A percentile compares a stretch with the other conserved stretches of the same genome.
These are phyloP conservation scores for Rhizopogon vesiculosus DNA, from an alignment of 768 basidiomycete species.

Conservation along the genomic window DNA sequence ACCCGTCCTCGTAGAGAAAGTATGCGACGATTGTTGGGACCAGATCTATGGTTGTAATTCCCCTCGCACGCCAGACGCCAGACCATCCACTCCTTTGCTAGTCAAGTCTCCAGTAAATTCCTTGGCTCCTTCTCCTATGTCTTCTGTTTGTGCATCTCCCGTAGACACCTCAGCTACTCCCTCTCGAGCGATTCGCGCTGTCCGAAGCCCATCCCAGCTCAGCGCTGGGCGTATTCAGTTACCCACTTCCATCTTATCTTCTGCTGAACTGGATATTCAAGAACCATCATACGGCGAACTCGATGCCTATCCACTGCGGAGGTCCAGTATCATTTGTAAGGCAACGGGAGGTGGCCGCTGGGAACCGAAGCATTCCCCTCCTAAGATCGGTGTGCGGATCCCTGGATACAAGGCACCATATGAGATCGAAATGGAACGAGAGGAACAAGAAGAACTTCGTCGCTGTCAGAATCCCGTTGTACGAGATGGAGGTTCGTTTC, in stretches of 20 bases:
- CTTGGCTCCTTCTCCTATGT: constrained; percentile 27
- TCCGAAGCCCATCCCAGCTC: constrained; percentile 24
- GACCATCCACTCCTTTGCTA: constrained; percentile 35
- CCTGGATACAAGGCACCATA: constrained; percentile 65
- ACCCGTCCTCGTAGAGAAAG: constrained; percentile 53
- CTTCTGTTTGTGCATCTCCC: constrained; percentile 30
- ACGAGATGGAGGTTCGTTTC: constrained; percentile 44
- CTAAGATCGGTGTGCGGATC: constrained; percentile 41
- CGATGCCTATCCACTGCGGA: constrained; percentile 67
- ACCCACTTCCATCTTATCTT: constrained; percentile 16
- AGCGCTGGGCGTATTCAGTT: constrained; percentile 22
- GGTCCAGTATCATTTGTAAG: constrained; percentile 67
- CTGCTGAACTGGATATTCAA: constrained; percentile 23
- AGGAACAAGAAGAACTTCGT: constrained; percentile 49
- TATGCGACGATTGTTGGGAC: constrained; percentile 76
- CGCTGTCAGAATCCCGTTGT: constrained; percentile 60
- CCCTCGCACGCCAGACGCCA: constrained; percentile 34
- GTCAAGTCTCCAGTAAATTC: constrained; percentile 27
- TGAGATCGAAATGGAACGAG: constrained; percentile 66
- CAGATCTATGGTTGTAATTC: constrained; percentile 59
- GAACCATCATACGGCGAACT: constrained; percentile 64
- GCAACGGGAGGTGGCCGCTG: constrained; percentile 77
- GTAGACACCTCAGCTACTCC: constrained; percentile 21
- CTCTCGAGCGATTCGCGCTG: constrained; percentile 12
- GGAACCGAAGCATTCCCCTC: constrained; percentile 57